Percentiles rank a stretch among this genome's conserved stretches.
Conservation (phyloP, 805 yeast species). For the Candida alai region DNA sequence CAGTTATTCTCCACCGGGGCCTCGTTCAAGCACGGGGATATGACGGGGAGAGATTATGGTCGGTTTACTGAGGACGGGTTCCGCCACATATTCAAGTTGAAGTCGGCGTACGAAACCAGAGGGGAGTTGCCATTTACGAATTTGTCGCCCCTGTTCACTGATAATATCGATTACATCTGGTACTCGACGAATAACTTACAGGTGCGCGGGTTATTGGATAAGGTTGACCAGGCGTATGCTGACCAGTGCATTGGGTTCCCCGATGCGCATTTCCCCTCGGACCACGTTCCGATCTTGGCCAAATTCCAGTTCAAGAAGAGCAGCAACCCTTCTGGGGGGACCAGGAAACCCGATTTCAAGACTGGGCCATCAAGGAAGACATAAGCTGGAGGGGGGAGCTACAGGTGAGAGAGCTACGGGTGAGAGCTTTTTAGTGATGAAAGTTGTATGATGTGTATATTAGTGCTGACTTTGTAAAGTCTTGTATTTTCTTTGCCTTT, state of each 20-base stretch:
- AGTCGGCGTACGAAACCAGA: constrained; percentile 77
- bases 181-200: constrained; percentile 76
- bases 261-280: constrained; percentile 88
- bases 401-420: background rate
- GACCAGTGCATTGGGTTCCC: constrained; percentile 87
- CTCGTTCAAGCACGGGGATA: constrained; percentile 74
- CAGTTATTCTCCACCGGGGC: constrained; percentile 80
- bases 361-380: constrained; percentile 40
- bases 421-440: too few relatives aligned
- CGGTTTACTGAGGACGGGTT: constrained; percentile 86
- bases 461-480: too few relatives aligned
- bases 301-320: constrained; percentile 67
- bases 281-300: constrained; percentile 84
- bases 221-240: constrained; percentile 74
- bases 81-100: constrained; percentile 73
- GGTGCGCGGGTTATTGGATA: constrained; percentile 83
- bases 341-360: constrained; percentile 37
- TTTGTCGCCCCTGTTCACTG: constrained; percentile 88
- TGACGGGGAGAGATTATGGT: constrained; percentile 87
- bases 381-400: constrained; percentile 10
- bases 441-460: too few relatives aligned
- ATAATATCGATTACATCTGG: constrained; percentile 95
- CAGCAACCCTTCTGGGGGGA: too few relatives aligned
- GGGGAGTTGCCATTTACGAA: constrained; percentile 94
- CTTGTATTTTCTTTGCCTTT: too few relatives aligned